These are phyloP conservation scores for Acanthamoeba comandoni DNA, from an alignment of 208 protist genomes.

Conservation along the genomic window DNA sequence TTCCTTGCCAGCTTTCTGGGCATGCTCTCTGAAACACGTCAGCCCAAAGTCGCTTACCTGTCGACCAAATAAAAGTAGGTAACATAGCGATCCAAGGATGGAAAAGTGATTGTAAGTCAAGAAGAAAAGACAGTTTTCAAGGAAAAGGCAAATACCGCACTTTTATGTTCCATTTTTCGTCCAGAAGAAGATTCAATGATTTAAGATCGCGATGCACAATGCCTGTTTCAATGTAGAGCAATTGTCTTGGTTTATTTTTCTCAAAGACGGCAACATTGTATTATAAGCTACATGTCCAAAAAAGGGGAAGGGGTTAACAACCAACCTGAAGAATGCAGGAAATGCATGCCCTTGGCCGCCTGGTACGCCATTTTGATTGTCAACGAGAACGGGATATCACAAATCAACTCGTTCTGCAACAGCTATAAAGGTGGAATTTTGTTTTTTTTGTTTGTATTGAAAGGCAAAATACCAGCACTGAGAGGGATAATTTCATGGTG, in stretches of 20 bases:
- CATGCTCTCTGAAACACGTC: conserved; percentile 41
- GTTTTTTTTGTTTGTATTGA: neutral
- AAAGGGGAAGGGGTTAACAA: too few species aligned
- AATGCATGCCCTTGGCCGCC: conserved; percentile 67
- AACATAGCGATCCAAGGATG: too few species aligned
- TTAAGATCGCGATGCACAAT: conserved; percentile 69
- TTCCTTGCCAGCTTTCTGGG: neutral
- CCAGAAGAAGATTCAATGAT: conserved; percentile 56
- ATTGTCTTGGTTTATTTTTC: too few species aligned
- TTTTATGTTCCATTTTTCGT: conserved; percentile 68
- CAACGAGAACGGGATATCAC: conserved; percentile 12
- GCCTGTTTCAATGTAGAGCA: too few species aligned
- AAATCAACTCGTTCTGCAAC: conserved; percentile 47
- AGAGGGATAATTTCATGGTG: neutral
- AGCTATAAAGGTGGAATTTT: neutral
- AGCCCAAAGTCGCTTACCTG: conserved; percentile 62
- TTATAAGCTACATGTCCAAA: too few species aligned
- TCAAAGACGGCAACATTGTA: too few species aligned
- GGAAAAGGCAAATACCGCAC: too few species aligned
- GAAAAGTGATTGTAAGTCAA: too few species aligned
- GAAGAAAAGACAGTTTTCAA: too few species aligned
- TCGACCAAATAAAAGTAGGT: neutral
- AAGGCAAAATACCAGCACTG: neutral
- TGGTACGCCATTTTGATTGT: conserved; percentile 58
- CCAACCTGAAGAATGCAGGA: conserved; percentile 40